These are phyloP conservation scores for Kluyveromyces siamensis DNA, from an alignment of 805 yeast genomes.

Conservation along the genomic window DNA sequence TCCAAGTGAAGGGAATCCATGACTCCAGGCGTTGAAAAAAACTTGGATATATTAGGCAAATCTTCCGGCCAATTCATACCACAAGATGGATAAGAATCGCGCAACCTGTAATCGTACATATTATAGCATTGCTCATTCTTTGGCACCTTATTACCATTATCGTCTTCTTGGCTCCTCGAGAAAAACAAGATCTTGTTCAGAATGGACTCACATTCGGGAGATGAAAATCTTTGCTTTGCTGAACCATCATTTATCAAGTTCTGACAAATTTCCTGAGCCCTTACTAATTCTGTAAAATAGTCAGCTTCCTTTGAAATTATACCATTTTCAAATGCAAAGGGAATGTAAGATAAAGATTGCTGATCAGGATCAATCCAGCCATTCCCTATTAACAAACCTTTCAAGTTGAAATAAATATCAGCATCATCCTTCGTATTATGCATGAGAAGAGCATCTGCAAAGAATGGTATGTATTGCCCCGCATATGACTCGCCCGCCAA, in stretches of 20 bases:
- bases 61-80: slow-evolving; percentile 90
- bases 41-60: slow-evolving; percentile 42
- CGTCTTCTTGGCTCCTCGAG: slow-evolving; percentile 23
- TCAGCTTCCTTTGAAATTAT: slow-evolving; percentile 38
- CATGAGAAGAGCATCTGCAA: slow-evolving; percentile 53
- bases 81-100: slow-evolving; percentile 74
- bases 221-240: slow-evolving; percentile 20
- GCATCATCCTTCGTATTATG: slow-evolving; percentile 30
- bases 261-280: slow-evolving; percentile 54
- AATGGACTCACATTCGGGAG: slow-evolving; percentile 38
- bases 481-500: slow-evolving; percentile 96
- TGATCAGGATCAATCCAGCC: slow-evolving; percentile 90
- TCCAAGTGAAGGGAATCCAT: slow-evolving; percentile 45
- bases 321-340: slow-evolving; percentile 54
- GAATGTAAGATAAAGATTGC: slow-evolving; percentile 74
- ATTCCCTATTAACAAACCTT: slow-evolving; percentile 75
- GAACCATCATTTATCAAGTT: slow-evolving; percentile 33
- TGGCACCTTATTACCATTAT: slow-evolving; percentile 17
- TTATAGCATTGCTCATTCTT: slow-evolving; percentile 55
- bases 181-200: slow-evolving; percentile 22
- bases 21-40: slow-evolving; percentile 41
- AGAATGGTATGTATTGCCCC: slow-evolving; percentile 91
- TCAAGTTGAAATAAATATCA: slow-evolving; percentile 33
- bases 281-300: slow-evolving; percentile 33
- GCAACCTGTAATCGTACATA: slow-evolving; percentile 69